Conservation (phyloP, 148 eudicot species). For the Limonium bicolor region DNA sequence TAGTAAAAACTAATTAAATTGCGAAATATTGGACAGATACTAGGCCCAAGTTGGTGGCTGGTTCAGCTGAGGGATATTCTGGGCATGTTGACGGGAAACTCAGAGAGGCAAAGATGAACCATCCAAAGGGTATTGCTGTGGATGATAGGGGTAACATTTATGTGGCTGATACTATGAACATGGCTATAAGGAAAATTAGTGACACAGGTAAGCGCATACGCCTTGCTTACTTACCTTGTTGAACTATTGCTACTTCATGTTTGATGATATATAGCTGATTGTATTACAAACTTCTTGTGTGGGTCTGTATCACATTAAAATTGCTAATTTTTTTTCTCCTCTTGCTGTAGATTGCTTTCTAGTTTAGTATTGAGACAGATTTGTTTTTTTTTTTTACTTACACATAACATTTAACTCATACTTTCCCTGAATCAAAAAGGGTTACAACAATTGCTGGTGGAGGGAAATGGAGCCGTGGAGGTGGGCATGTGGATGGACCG, state of each 20-base stretch:
- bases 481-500: constrained; percentile 97
- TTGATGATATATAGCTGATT: neutral
- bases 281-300: too few species aligned
- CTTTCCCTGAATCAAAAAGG: too few species aligned
- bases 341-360: too few species aligned
- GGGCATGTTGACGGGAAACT: constrained; percentile 89
- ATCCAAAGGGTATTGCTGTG: constrained; percentile 82
- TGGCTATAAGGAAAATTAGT: constrained; percentile 86
- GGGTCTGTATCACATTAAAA: too few species aligned
- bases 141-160: constrained; percentile 90
- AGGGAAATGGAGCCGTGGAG: constrained; percentile 66
- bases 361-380: too few species aligned
- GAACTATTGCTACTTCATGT: neutral
- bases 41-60: constrained; percentile 83
- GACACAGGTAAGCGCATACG: constrained; percentile 47
- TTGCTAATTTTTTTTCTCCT: too few species aligned
- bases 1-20: neutral
- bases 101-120: constrained; percentile 83
- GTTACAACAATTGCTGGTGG: constrained; percentile 98
- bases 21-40: constrained; percentile 33
- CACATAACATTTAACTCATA: too few species aligned
- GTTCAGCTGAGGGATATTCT: constrained; percentile 86
- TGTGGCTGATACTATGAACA: constrained; percentile 85
- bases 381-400: too few species aligned
- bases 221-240: neutral